phyloP scores from a whole-genome alignment of 257 asterid genomes.

The Thymus quinquecostatus region DNA sequence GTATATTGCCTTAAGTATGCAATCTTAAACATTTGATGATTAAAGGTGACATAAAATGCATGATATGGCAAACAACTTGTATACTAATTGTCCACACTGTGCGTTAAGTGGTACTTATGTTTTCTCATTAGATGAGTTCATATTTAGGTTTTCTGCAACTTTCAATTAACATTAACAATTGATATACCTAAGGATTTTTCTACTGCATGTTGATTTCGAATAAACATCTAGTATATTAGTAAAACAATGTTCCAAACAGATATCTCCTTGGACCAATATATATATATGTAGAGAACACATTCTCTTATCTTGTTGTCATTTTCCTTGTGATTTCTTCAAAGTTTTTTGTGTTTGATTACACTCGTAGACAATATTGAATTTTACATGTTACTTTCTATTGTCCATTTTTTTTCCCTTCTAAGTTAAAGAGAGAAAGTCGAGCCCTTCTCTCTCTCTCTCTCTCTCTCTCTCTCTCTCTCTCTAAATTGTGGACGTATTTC shows the following conservation, averaged over 20 bases:
- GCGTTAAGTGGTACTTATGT: background rate
- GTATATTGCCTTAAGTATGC: conserved; percentile 2
- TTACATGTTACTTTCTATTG: too few species aligned
- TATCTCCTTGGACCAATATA: background rate
- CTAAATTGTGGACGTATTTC: background rate
- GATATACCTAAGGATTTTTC: background rate
- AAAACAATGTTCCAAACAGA: too few species aligned
- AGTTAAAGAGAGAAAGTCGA: too few species aligned
- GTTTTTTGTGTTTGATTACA: too few species aligned
- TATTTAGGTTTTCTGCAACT: background rate
- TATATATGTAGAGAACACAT: conserved; percentile 1
- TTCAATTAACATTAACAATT: background rate
- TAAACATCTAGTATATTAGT: background rate
- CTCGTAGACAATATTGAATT: too few species aligned
- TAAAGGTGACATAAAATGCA: too few species aligned
- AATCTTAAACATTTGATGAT: too few species aligned
- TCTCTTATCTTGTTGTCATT: background rate
- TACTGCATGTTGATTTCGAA: background rate
- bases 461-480: background rate
- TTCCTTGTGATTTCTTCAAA: background rate
- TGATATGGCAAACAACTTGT: background rate
- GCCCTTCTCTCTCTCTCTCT: too few species aligned
- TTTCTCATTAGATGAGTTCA: background rate
- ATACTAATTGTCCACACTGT: background rate
- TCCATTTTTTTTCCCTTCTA: too few species aligned